Evolutionary conservation across 345 rosid genomes (phyloP).

Genomic region (Aquilaria malaccensis): DNA sequence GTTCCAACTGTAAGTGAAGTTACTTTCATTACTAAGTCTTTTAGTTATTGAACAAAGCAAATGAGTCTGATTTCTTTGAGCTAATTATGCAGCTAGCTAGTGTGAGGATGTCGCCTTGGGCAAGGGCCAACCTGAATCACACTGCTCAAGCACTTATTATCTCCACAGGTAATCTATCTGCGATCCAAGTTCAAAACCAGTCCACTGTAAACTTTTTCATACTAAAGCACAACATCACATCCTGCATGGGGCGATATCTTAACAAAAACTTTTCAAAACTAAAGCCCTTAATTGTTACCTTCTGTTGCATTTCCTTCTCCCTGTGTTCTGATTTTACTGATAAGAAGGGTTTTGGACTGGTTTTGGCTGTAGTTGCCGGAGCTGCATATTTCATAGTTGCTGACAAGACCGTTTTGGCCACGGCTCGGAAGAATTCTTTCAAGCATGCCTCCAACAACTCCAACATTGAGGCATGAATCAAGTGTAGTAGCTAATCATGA

Average conservation of each 20-base stretch:
- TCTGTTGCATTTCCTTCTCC: too few species aligned
- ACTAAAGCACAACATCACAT: too few species aligned
- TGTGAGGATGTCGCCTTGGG: constrained; percentile 79
- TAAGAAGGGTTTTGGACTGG: background rate
- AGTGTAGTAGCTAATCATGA: too few species aligned
- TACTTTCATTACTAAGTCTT: background rate
- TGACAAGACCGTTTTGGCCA: constrained; percentile 86
- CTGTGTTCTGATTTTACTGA: background rate
- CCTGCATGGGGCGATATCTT: too few species aligned
- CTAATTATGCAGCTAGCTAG: constrained; percentile 48
- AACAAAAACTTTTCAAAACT: too few species aligned
- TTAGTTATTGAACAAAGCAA: background rate
- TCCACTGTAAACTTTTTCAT: too few species aligned
- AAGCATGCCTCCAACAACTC: constrained; percentile 13
- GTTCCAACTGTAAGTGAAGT: constrained; percentile 58
- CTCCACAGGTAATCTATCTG: constrained; percentile 38
- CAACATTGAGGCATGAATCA: constrained; percentile 13
- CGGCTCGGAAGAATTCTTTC: constrained; percentile 75
- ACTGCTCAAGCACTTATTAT: constrained; percentile 94
- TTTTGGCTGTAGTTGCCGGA: constrained; percentile 48
- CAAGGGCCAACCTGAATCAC: constrained; percentile 75
- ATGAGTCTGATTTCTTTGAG: background rate
- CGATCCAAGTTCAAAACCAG: too few species aligned
- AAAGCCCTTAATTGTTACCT: too few species aligned
- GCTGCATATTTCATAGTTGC: constrained; percentile 93